Percentiles rank a stretch among this genome's conserved stretches.
Conservation (phyloP, 805 yeast species). For the Candida ipomoeae region DNA sequence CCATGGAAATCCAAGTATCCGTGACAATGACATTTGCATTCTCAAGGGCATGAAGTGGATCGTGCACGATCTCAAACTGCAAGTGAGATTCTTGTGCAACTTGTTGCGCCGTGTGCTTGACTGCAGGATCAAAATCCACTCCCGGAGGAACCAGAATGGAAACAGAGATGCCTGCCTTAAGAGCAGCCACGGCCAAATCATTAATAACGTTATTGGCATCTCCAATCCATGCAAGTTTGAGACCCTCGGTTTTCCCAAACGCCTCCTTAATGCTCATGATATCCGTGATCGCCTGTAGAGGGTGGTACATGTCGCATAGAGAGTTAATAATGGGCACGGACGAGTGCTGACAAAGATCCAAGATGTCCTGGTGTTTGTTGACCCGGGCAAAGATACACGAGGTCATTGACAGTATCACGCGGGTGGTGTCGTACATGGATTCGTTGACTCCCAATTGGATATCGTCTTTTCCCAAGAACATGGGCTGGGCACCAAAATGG, state of each 20-base stretch:
- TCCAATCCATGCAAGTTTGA: constrained; percentile 93
- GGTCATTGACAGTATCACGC: constrained; percentile 91
- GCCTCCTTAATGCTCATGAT: constrained; percentile 79
- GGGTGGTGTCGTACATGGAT: constrained; percentile 81
- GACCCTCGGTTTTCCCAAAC: constrained; percentile 53
- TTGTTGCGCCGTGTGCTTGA: constrained; percentile 48
- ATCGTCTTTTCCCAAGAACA: constrained; percentile 95
- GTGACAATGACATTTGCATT: constrained; percentile 84
- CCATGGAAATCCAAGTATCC: constrained; percentile 98
- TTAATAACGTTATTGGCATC: constrained; percentile 95
- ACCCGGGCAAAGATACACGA: constrained; percentile 98
- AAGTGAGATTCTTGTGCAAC: constrained; percentile 39
- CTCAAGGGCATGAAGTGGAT: constrained; percentile 69
- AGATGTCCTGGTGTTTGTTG: constrained; percentile 76
- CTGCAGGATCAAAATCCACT: constrained; percentile 55
- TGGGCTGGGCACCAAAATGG: constrained; percentile 91
- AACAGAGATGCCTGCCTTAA: constrained; percentile 79
- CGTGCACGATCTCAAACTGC: constrained; percentile 56
- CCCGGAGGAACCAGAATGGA: constrained; percentile 81
- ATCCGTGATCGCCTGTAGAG: constrained; percentile 93
- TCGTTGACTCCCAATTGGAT: constrained; percentile 96
- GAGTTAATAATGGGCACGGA: constrained; percentile 91
- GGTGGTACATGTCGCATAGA: constrained; percentile 89
- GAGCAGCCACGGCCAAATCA: constrained; percentile 84
- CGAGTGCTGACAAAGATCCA: constrained; percentile 71